Conservation (phyloP, 164 flowering plant genomes). For the Sedum album region DNA sequence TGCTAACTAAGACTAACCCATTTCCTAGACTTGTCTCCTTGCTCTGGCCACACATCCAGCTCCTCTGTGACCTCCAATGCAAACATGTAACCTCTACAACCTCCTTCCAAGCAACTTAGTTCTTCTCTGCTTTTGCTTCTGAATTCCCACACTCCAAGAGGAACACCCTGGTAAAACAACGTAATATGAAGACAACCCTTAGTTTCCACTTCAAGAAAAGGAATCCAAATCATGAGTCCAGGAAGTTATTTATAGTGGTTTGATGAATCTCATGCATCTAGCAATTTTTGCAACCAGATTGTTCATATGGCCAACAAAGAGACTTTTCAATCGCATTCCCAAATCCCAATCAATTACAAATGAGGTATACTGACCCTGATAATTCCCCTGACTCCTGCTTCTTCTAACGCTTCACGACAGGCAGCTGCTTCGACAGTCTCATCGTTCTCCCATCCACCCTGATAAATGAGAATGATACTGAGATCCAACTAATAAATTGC, state of each 20-base stretch:
- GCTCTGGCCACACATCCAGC: slow-evolving; percentile 66
- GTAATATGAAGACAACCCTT: neutral
- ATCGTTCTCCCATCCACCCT: slow-evolving; percentile 95
- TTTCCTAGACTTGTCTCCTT: slow-evolving; percentile 34
- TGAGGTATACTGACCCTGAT: slow-evolving; percentile 38
- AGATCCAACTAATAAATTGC: slow-evolving; percentile 18
- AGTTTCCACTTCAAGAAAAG: neutral
- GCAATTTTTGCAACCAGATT: neutral
- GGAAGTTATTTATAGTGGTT: neutral
- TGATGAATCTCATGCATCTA: neutral
- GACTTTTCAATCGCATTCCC: neutral
- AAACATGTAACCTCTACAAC: slow-evolving; percentile 64
- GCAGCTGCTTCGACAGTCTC: slow-evolving; percentile 70
- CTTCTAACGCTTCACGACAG: slow-evolving; percentile 73
- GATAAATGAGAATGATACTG: neutral
- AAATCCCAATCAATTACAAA: neutral
- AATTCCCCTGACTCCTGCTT: slow-evolving; percentile 70
- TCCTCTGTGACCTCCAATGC: slow-evolving; percentile 60
- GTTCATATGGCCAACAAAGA: neutral
- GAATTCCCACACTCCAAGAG: slow-evolving; percentile 57
- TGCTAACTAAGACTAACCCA: slow-evolving; percentile 64
- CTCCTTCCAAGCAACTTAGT: slow-evolving; percentile 38
- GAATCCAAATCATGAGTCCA: neutral
- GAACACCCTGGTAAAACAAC: slow-evolving; percentile 20
- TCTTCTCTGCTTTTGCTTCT: slow-evolving; percentile 53